Evolutionary conservation across 768 basidiomycete genomes (phyloP).

Genomic region (Macrolepiota fuliginosa): DNA sequence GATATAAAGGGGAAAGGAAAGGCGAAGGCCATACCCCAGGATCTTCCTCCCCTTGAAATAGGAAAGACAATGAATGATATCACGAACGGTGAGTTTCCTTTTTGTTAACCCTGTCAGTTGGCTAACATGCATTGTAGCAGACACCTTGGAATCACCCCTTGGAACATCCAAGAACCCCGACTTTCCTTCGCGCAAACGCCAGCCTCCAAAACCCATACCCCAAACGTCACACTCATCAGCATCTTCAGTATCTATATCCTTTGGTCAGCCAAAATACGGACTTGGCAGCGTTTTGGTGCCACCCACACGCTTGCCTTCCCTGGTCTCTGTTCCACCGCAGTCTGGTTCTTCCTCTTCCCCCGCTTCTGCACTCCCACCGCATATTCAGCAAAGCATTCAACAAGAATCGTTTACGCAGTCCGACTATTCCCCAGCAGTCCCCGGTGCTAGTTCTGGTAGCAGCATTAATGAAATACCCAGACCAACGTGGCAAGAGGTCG

Average conservation of each 20-base stretch:
- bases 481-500: constrained; percentile 21
- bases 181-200: constrained; percentile 15
- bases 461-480: not conserved
- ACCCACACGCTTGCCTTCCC: not conserved
- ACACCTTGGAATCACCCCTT: constrained; percentile 11
- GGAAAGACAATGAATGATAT: constrained; percentile 38
- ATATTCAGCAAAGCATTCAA: not conserved
- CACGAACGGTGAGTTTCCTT: constrained; percentile 38
- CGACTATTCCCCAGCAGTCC: not conserved
- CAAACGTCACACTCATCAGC: not conserved
- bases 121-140: not conserved
- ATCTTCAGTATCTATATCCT: constrained; percentile 1
- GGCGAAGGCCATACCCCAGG: constrained; percentile 21
- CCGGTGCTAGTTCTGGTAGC: not conserved
- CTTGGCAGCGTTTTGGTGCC: not conserved
- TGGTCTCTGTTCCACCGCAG: not conserved
- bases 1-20: constrained; percentile 29
- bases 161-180: not conserved
- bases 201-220: constrained; percentile 5
- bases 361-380: constrained; percentile 3
- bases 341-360: constrained; percentile 14
- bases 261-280: not conserved
- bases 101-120: not conserved
- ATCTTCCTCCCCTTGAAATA: constrained; percentile 15
- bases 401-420: not conserved